Percentiles rank a stretch among this genome's conserved stretches.
phyloP scores from a whole-genome alignment of 176 grass and related monocot genomes.

The Rhynchospora tenuis region DNA sequence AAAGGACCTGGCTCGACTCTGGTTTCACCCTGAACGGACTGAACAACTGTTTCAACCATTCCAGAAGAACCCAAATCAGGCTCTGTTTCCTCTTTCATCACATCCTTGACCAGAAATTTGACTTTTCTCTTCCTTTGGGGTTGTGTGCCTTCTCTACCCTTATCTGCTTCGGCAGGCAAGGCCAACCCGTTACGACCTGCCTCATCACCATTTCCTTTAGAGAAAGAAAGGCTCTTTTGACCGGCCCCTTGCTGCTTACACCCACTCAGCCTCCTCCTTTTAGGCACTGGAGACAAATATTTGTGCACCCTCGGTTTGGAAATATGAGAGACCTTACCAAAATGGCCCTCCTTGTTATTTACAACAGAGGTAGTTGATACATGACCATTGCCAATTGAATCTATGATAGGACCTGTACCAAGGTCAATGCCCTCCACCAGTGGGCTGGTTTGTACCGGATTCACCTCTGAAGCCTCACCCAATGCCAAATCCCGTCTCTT shows the following conservation, averaged over 20 bases:
- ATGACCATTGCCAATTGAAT: conserved; percentile 5
- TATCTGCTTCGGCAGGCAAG: neutral
- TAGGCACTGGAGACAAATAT: conserved; percentile 70
- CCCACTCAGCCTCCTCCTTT: conserved; percentile 65
- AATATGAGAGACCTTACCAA: conserved; percentile 26
- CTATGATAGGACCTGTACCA: neutral
- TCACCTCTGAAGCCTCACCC: conserved; percentile 4
- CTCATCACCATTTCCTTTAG: conserved; percentile 19
- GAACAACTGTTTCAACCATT: neutral
- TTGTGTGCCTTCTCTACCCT: neutral
- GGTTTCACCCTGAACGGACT: neutral
- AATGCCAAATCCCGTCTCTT: neutral
- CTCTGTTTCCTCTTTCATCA: conserved; percentile 18
- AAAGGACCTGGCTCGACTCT: neutral
- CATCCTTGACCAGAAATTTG: conserved; percentile 23
- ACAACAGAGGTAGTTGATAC: conserved; percentile 1
- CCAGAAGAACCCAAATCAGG: neutral
- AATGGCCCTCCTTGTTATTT: conserved; percentile 8
- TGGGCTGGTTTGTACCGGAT: neutral
- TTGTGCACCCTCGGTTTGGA: conserved; percentile 41
- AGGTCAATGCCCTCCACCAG: neutral
- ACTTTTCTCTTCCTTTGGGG: conserved; percentile 15
- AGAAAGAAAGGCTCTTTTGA: conserved; percentile 23
- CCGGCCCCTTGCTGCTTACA: conserved; percentile 53
- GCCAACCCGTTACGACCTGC: neutral